Conservation (phyloP, 176 grass and related monocot genomes). For the Cenchrus americanus region DNA sequence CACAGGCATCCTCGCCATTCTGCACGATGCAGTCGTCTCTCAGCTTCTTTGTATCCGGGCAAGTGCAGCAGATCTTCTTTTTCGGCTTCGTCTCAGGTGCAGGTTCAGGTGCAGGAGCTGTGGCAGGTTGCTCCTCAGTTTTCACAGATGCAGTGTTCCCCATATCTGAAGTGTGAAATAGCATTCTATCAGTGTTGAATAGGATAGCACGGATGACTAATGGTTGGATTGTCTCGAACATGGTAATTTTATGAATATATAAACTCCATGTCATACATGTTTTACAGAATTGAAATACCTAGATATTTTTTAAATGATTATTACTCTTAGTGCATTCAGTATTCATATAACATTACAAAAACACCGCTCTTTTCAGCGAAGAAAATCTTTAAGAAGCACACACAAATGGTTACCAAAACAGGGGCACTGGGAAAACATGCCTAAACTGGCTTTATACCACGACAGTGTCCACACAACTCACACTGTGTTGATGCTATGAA, state of each 20-base stretch:
- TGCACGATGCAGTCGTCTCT: constrained; percentile 78
- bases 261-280: neutral
- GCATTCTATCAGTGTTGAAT: neutral
- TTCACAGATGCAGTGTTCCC: constrained; percentile 40
- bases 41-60: constrained; percentile 71
- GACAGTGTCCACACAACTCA: constrained; percentile 14
- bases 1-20: constrained; percentile 73
- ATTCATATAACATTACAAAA: neutral
- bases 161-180: constrained; percentile 41
- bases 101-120: constrained; percentile 28
- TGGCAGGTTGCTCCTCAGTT: neutral
- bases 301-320: neutral
- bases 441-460: neutral
- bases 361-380: neutral
- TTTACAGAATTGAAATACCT: neutral
- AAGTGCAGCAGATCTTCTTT: constrained; percentile 96
- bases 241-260: neutral
- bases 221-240: neutral
- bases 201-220: neutral
- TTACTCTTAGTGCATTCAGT: neutral
- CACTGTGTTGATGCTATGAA: neutral
- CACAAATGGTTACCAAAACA: neutral
- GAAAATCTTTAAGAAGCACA: neutral
- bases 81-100: constrained; percentile 57
- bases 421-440: neutral